Conservation (phyloP, 768 basidiomycete genomes). For the Holtermanniella nyarrowii region DNA sequence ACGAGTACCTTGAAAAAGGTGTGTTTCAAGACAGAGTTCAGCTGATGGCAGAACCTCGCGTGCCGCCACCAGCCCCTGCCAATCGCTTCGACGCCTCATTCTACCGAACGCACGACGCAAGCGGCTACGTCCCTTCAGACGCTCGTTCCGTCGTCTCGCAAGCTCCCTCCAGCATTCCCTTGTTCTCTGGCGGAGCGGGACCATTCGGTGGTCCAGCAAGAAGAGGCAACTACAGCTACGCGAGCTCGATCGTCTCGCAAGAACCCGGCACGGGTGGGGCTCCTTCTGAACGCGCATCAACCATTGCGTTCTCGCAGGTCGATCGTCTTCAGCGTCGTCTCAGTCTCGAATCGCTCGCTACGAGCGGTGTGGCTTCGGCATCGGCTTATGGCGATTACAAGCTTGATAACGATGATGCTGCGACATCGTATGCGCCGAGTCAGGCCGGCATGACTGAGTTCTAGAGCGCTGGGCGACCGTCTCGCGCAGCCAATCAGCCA, state of each 20-base stretch:
- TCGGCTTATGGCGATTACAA: slow-evolving; percentile 37
- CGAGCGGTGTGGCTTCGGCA: slow-evolving; percentile 32
- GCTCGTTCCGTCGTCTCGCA: slow-evolving; percentile 93
- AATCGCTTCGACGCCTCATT: slow-evolving; percentile 93
- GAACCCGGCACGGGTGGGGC: slow-evolving; percentile 63
- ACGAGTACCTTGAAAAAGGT: slow-evolving; percentile 54
- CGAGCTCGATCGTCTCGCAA: slow-evolving; percentile 86
- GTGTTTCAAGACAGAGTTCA: slow-evolving; percentile 12
- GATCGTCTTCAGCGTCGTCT: slow-evolving; percentile 53
- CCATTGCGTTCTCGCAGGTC: slow-evolving; percentile 78
- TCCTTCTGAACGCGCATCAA: slow-evolving; percentile 43
- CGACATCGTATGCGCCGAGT: slow-evolving; percentile 36
- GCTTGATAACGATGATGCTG: slow-evolving; percentile 36
- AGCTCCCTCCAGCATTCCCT: slow-evolving; percentile 65
- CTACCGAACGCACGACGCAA: slow-evolving; percentile 87
- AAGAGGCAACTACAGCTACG: slow-evolving; percentile 59
- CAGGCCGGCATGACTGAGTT: slow-evolving; percentile 41
- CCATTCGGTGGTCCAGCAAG: slow-evolving; percentile 55
- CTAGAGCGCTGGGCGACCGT: too few species aligned
- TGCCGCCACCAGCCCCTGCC: slow-evolving; percentile 72
- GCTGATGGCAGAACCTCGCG: slow-evolving; percentile 19
- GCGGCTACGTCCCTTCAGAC: slow-evolving; percentile 89
- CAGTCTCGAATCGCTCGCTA: slow-evolving; percentile 21
- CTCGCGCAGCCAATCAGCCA: too few species aligned
- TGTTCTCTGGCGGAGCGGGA: slow-evolving; percentile 51